A percentile compares a stretch with the other conserved stretches of the same genome.
phyloP scores from a whole-genome alignment of 1,284 basidiomycete species.

The Heterobasidion occidentale region DNA sequence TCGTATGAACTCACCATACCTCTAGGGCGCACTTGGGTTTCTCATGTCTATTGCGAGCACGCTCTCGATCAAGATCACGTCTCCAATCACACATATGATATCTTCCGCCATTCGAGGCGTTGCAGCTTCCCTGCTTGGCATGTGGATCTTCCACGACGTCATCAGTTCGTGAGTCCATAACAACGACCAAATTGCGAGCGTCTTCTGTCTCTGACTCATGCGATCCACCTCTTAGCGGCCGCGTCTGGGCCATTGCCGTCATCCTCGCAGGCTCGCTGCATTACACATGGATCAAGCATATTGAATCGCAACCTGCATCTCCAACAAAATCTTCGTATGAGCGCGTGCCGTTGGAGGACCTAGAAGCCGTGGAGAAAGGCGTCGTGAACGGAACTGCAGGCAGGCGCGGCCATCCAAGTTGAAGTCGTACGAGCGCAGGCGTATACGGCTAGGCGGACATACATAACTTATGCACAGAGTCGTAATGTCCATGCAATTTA shows the following conservation, averaged over 20 bases:
- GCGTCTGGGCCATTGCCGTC: conserved; percentile 67
- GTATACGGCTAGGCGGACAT: too few species aligned
- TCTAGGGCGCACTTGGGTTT: conserved; percentile 75
- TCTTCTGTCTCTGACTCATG: conserved; percentile 1
- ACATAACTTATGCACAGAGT: too few species aligned
- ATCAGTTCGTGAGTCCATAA: conserved; percentile 56
- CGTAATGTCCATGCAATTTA: too few species aligned
- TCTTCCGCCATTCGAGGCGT: conserved; percentile 83
- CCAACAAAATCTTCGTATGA: conserved; percentile 25
- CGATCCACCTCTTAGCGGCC: conserved; percentile 43
- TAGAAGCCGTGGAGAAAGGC: conserved; percentile 40
- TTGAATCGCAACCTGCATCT: conserved; percentile 39
- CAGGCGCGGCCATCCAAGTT: not conserved
- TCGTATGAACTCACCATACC: too few species aligned
- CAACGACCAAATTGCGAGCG: not conserved
- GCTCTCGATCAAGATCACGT: conserved; percentile 86
- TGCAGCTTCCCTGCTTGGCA: conserved; percentile 67
- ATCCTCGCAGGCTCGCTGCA: conserved; percentile 77
- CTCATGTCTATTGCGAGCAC: conserved; percentile 86
- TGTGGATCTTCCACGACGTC: conserved; percentile 69
- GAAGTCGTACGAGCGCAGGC: not conserved
- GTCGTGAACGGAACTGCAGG: not conserved
- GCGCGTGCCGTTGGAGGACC: conserved; percentile 39
- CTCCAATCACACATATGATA: conserved; percentile 89
- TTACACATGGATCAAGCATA: conserved; percentile 82